Evolutionary conservation across 2,329 filamentous ascomycete genomes (phyloP).

Genomic region (Aureobasidium sp.): DNA sequence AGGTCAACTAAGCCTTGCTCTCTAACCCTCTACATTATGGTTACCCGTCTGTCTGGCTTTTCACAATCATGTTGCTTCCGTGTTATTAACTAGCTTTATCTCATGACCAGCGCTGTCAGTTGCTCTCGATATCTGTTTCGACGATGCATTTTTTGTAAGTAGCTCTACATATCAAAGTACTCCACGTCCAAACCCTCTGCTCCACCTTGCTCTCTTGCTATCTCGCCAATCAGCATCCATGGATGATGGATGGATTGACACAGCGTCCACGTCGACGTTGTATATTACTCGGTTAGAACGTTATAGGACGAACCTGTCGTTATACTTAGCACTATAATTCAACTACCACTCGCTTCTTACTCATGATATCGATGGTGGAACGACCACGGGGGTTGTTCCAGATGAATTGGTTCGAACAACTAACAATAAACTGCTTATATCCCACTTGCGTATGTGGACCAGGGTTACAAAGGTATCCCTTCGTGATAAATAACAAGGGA

Average conservation of each 20-base stretch:
- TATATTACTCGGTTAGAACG: no score
- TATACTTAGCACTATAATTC: slow-evolving; percentile 30
- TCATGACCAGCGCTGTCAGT: background rate
- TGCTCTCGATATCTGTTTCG: background rate
- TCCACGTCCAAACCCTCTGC: background rate
- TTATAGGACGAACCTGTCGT: slow-evolving; percentile 19
- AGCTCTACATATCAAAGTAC: background rate
- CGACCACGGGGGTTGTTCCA: no score
- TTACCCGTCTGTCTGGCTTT: background rate
- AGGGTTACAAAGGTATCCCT: no score
- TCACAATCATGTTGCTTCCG: background rate
- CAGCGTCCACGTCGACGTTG: background rate
- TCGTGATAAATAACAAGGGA: no score
- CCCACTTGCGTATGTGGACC: no score
- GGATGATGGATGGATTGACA: no score
- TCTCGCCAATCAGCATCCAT: slow-evolving; percentile 31
- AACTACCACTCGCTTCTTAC: slow-evolving; percentile 30
- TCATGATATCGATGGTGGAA: slow-evolving; percentile 12
- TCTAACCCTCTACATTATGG: background rate
- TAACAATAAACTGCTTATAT: no score
- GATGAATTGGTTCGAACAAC: no score
- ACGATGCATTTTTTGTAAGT: background rate
- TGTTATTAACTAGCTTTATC: background rate
- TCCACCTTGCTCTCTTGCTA: slow-evolving; percentile 27
- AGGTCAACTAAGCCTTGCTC: background rate